phyloP scores from a whole-genome alignment of 768 basidiomycete species.

The Brasilioporus rufonigricans region DNA sequence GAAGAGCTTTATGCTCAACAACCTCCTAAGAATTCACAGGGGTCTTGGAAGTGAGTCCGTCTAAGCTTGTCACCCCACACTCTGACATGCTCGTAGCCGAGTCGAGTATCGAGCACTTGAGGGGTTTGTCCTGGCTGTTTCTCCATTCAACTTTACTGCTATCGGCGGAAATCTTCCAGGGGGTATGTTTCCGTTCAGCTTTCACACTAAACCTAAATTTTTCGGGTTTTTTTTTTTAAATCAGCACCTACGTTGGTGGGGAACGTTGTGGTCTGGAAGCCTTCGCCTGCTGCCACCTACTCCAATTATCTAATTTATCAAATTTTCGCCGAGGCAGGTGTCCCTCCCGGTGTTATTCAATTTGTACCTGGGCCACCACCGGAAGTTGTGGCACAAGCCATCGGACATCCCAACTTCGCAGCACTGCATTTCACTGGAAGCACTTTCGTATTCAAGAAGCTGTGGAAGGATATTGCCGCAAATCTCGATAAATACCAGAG shows the following conservation, averaged over 20 bases:
- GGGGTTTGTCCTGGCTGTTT: conserved; percentile 96
- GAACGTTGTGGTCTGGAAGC: conserved; percentile 96
- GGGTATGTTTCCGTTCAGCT: conserved; percentile 34
- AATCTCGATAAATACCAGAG: conserved; percentile 86
- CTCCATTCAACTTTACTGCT: conserved; percentile 98
- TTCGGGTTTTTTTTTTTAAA: conserved; percentile 6
- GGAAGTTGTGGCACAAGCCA: conserved; percentile 81
- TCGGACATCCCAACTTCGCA: conserved; percentile 76
- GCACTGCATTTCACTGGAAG: conserved; percentile 96
- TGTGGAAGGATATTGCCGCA: conserved; percentile 93
- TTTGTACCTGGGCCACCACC: conserved; percentile 90
- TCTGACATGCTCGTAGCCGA: conserved; percentile 53
- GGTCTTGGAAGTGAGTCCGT: conserved; percentile 87
- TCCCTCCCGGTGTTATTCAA: conserved; percentile 94
- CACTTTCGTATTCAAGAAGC: conserved; percentile 88
- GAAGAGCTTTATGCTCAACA: conserved; percentile 93
- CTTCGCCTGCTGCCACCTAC: conserved; percentile 92
- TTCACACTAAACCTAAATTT: neutral
- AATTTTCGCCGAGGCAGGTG: conserved; percentile 89
- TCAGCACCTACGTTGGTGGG: conserved; percentile 89
- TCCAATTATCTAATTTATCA: conserved; percentile 92
- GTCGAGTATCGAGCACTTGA: conserved; percentile 96
- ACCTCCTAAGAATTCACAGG: conserved; percentile 79
- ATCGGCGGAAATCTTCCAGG: conserved; percentile 94
- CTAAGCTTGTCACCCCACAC: neutral